phyloP scores from a whole-genome alignment of 164 flowering plant genomes.

The Chimonanthus salicifolius region DNA sequence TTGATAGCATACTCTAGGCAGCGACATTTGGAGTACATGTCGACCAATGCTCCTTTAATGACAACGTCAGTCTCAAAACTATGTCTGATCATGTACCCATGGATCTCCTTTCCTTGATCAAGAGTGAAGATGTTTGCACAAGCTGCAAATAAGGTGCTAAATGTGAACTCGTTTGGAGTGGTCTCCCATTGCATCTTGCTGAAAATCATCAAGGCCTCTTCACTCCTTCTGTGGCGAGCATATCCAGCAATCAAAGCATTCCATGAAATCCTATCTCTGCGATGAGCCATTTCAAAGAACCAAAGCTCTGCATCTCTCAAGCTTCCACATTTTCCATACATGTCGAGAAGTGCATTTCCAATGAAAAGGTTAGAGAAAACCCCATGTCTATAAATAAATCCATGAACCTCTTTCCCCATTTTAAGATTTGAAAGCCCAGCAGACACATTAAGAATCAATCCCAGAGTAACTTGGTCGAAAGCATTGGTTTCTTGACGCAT shows the following conservation, averaged over 20 bases:
- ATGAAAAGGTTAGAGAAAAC: constrained; percentile 10
- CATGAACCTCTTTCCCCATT: constrained; percentile 59
- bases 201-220: constrained; percentile 40
- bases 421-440: constrained; percentile 42
- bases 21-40: constrained; percentile 58
- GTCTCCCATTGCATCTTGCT: constrained; percentile 37
- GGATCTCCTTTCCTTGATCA: constrained; percentile 50
- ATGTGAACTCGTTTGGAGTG: constrained; percentile 39
- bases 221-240: constrained; percentile 43
- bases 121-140: constrained; percentile 55
- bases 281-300: constrained; percentile 35
- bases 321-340: constrained; percentile 64
- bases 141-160: constrained; percentile 45
- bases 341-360: constrained; percentile 51
- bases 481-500: constrained; percentile 8
- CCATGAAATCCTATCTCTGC: constrained; percentile 42
- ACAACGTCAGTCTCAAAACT: constrained; percentile 37
- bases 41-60: constrained; percentile 41
- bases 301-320: constrained; percentile 29
- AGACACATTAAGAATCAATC: constrained; percentile 37
- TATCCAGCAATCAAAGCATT: constrained; percentile 39
- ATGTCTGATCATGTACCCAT: constrained; percentile 52
- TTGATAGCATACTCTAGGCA: constrained; percentile 29
- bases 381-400: constrained; percentile 41
- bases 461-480: constrained; percentile 38